Evolutionary conservation across 768 basidiomycete species (phyloP).

Genomic region (Suillus alpinus): DNA sequence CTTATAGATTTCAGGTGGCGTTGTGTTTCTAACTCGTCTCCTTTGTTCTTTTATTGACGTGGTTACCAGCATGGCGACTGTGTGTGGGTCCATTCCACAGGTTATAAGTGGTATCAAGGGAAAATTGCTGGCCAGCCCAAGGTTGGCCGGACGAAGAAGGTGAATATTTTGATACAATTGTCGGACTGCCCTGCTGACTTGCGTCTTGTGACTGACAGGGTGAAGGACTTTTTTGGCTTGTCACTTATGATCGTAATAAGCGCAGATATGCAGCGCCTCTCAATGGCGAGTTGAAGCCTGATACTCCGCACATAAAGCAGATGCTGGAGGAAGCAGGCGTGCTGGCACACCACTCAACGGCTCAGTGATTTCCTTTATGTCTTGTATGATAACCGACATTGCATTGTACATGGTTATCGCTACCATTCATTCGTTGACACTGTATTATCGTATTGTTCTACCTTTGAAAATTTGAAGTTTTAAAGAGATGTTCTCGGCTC

Average conservation of each 20-base stretch:
- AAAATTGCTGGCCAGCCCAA: slow-evolving; percentile 43
- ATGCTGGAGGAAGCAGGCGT: slow-evolving; percentile 46
- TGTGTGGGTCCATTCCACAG: slow-evolving; percentile 52
- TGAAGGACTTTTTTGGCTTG: slow-evolving; percentile 53
- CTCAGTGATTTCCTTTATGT: not conserved
- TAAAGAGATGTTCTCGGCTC: not conserved
- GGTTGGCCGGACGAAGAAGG: slow-evolving; percentile 45
- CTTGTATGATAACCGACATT: not conserved
- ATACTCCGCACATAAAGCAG: slow-evolving; percentile 42
- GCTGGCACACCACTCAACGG: not conserved
- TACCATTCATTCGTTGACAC: not conserved
- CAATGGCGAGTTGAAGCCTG: slow-evolving; percentile 67
- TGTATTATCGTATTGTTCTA: not conserved
- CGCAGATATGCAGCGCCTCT: slow-evolving; percentile 63
- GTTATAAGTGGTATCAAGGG: slow-evolving; percentile 53
- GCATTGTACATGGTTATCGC: not conserved
- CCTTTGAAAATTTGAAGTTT: not conserved
- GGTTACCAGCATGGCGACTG: slow-evolving; percentile 38
- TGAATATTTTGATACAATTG: slow-evolving; percentile 23
- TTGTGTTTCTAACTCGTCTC: not conserved
- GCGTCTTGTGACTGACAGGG: slow-evolving; percentile 31
- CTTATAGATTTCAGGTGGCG: slow-evolving; percentile 47
- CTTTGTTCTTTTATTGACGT: slow-evolving; percentile 3
- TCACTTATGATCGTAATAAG: slow-evolving; percentile 38
- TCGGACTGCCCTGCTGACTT: not conserved